These are phyloP conservation scores for Cryptosporidium sp. DNA, from an alignment of 169 alveolate species.

Conservation along the genomic window DNA sequence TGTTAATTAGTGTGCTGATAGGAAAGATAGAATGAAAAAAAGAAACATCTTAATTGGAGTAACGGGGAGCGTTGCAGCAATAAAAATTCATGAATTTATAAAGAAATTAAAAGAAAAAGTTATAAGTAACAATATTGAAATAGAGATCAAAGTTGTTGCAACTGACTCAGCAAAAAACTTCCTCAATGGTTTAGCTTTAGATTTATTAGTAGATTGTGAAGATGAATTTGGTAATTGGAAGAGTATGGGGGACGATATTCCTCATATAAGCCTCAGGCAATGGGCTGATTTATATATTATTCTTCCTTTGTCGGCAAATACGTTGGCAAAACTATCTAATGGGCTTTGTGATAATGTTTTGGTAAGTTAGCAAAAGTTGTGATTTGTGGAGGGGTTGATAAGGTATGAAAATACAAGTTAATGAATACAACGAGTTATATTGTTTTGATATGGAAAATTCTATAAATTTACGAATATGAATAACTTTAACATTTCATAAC, in stretches of 20 bases:
- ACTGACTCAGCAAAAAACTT: constrained; percentile 81
- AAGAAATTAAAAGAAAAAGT: constrained; percentile 71
- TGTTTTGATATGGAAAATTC: not conserved
- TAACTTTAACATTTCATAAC: not conserved
- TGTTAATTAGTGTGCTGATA: not conserved
- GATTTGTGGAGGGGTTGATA: not conserved
- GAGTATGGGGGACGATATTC: constrained; percentile 82
- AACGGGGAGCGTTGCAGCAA: constrained; percentile 91
- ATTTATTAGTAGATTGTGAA: constrained; percentile 65
- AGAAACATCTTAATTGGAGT: constrained; percentile 85
- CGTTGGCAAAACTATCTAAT: constrained; percentile 90
- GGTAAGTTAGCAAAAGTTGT: constrained; percentile 76
- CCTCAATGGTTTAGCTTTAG: constrained; percentile 53
- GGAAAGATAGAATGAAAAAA: not conserved
- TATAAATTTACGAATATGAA: too few relatives aligned
- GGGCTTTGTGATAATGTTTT: constrained; percentile 94
- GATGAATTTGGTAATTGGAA: constrained; percentile 87
- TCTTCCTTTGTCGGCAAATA: constrained; percentile 95
- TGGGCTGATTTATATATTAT: constrained; percentile 91
- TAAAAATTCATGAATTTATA: constrained; percentile 84
- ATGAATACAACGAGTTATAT: not conserved
- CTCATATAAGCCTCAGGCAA: constrained; percentile 87
- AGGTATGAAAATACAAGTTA: not conserved
- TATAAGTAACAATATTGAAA: constrained; percentile 32
- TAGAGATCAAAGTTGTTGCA: constrained; percentile 80